Conservation (phyloP, 148 eudicot genomes). For the Camellia japonica region DNA sequence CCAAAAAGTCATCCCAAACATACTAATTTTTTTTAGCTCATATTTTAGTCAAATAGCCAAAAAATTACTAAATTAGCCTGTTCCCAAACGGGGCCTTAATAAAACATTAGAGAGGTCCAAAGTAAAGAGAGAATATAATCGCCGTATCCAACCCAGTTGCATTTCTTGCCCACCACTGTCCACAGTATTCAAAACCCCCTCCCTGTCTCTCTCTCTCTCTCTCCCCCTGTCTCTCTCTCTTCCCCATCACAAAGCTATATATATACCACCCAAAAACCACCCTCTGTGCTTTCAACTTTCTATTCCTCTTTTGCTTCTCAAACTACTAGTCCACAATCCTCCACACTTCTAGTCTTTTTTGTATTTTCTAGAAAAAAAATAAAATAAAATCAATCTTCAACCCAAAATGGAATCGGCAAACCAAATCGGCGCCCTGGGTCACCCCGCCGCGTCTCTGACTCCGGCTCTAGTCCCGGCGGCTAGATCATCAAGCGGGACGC, state of each 20-base stretch:
- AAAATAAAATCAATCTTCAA: background rate
- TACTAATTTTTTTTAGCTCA: too few species aligned
- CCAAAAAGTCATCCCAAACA: too few species aligned
- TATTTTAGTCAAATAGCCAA: too few species aligned
- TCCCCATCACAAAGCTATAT: background rate
- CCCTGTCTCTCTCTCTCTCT: background rate
- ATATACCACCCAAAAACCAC: background rate
- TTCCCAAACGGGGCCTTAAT: too few species aligned
- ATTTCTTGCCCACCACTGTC: background rate
- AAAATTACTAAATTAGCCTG: too few species aligned
- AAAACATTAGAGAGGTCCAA: background rate
- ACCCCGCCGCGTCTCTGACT: background rate
- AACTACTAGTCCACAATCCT: too few species aligned
- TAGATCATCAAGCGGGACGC: slow-evolving; percentile 33
- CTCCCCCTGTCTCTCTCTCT: background rate
- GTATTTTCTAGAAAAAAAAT: background rate
- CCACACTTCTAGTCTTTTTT: background rate
- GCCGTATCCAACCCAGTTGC: background rate
- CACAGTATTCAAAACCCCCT: background rate
- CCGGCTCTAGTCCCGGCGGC: background rate
- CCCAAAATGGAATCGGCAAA: slow-evolving; percentile 8
- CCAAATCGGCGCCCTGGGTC: background rate
- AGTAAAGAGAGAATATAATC: background rate
- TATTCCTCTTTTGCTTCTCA: background rate
- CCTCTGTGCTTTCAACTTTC: background rate